Evolutionary conservation across 2,329 filamentous ascomycete genomes (phyloP), one percentile per base, ranked within the genome.

Genomic region (Cladosporium sp.): DNA sequence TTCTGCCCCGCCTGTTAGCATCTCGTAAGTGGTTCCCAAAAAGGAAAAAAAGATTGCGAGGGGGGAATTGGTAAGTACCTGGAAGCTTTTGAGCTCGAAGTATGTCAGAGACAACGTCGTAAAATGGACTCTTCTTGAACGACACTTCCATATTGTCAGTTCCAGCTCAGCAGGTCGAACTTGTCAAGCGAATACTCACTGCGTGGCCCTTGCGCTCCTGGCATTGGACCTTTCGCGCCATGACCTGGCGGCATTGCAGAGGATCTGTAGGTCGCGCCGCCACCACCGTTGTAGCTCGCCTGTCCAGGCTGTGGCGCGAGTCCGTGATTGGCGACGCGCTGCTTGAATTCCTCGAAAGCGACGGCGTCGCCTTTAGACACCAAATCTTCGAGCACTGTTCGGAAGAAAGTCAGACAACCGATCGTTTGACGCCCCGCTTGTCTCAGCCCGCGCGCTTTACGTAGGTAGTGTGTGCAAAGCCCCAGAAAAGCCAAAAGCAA

Each of bases 91-190:
- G 77, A 14, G 85, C 73, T 7, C 77, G 73, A 4, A 87, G 82
- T 5, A 96, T 70, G 28, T 82, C 77, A 51, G 82, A 75, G 43
- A 84, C 67, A 32, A 92, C 76, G 9, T 81, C 80, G 65, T 92
- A 96, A 69, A 96, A 98, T 0, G 93, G 92, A 63, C 89, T 95
- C 3, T 82, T 69, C 63, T 88, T 92, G 73, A 87, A 54, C 19
- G 37, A 18, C 50, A 53, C 50, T 53, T 28, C 16, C 8, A 10
- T 2, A 9, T 16, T 16, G 50, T 53, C 50, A 53, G 50, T 42
- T 28, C 8, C 13, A 5, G 13, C n/a, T 34, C 16, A 3, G 28
- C 34, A 14, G 16, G 10, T 14, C 16, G 11, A 11, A 28, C 18
- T 28, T 11, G 9, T 28, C 13, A 37, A 16, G 18, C 28, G 35